Percentiles rank a stretch among this genome's conserved stretches.
Evolutionary conservation across 352 stramenopile species (phyloP).

Genomic region (Phytophthora agathidicida): DNA sequence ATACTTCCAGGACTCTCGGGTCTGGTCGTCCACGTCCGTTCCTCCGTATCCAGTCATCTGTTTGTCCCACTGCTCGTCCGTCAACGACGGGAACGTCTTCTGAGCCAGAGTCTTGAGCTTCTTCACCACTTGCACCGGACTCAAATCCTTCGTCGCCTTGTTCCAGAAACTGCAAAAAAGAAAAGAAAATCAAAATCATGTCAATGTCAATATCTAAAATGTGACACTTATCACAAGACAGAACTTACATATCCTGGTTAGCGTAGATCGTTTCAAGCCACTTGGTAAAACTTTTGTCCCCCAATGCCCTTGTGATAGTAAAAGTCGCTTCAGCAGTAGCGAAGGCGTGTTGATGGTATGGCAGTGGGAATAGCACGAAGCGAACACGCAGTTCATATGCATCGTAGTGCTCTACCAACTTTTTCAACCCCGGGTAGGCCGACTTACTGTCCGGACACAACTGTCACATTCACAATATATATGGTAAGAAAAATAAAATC

Average conservation of each 20-base stretch:
- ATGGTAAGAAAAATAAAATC: constrained; percentile 13
- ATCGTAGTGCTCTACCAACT: constrained; percentile 60
- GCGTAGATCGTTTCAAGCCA: constrained; percentile 85
- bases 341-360: constrained; percentile 83
- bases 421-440: constrained; percentile 71
- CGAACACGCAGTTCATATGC: constrained; percentile 63
- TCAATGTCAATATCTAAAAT: neutral
- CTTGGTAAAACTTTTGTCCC: constrained; percentile 57
- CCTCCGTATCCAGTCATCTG: constrained; percentile 80
- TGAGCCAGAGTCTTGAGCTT: constrained; percentile 68
- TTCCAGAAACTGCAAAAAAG: constrained; percentile 66
- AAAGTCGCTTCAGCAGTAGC: constrained; percentile 63
- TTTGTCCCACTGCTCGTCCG: constrained; percentile 66
- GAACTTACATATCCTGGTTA: constrained; percentile 72
- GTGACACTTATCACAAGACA: neutral
- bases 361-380: constrained; percentile 80
- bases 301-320: constrained; percentile 66
- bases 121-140: constrained; percentile 64
- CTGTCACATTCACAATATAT: constrained; percentile 27
- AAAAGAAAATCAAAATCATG: neutral
- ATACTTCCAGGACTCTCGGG: constrained; percentile 83
- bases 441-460: constrained; percentile 79
- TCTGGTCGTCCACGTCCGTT: constrained; percentile 64
- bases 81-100: constrained; percentile 69
- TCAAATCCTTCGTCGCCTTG: constrained; percentile 81